Percentiles rank a stretch among this genome's conserved stretches.
Evolutionary conservation across 2,329 filamentous ascomycete genomes (phyloP).

Genomic region (Aspergillus proliferans): DNA sequence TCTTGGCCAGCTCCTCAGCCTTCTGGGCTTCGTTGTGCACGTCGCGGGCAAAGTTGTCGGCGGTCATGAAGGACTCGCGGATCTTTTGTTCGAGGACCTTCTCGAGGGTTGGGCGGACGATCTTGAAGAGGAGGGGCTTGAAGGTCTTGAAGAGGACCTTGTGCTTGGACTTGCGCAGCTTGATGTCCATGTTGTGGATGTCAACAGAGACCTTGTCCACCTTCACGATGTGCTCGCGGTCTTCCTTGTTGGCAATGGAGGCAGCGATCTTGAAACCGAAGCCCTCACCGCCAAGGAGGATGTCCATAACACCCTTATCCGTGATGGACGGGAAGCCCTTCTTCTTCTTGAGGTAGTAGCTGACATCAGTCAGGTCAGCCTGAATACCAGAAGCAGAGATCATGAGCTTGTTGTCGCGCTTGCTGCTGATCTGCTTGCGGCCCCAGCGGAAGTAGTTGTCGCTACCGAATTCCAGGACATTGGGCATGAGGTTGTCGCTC

Average conservation of each 20-base stretch:
- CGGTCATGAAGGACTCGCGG: slow-evolving; percentile 69
- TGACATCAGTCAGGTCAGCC: slow-evolving; percentile 83
- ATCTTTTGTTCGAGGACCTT: slow-evolving; percentile 87
- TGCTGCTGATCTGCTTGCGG: slow-evolving; percentile 76
- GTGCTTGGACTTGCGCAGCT: slow-evolving; percentile 90
- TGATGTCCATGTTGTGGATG: slow-evolving; percentile 75
- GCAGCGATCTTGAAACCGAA: slow-evolving; percentile 89
- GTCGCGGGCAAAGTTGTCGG: slow-evolving; percentile 66
- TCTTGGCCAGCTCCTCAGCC: slow-evolving; percentile 58
- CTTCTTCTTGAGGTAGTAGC: slow-evolving; percentile 94
- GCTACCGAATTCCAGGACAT: slow-evolving; percentile 77
- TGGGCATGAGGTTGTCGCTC: slow-evolving; percentile 94
- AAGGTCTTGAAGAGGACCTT: slow-evolving; percentile 81
- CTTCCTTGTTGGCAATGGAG: slow-evolving; percentile 69
- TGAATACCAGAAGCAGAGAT: slow-evolving; percentile 84
- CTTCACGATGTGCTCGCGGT: slow-evolving; percentile 85
- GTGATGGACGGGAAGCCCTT: slow-evolving; percentile 82
- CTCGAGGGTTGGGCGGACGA: slow-evolving; percentile 75
- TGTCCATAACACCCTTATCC: slow-evolving; percentile 81
- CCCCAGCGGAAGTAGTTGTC: slow-evolving; percentile 96
- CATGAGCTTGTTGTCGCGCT: slow-evolving; percentile 76
- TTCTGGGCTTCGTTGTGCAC: slow-evolving; percentile 79
- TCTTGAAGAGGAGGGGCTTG: slow-evolving; percentile 80
- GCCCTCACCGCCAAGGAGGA: slow-evolving; percentile 78
- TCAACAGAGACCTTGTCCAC: slow-evolving; percentile 81